Percentiles rank a stretch among this genome's conserved stretches.
These are phyloP conservation scores for Copromyces sp. DNA, from an alignment of 495 filamentous ascomycete species.

Conservation along the genomic window DNA sequence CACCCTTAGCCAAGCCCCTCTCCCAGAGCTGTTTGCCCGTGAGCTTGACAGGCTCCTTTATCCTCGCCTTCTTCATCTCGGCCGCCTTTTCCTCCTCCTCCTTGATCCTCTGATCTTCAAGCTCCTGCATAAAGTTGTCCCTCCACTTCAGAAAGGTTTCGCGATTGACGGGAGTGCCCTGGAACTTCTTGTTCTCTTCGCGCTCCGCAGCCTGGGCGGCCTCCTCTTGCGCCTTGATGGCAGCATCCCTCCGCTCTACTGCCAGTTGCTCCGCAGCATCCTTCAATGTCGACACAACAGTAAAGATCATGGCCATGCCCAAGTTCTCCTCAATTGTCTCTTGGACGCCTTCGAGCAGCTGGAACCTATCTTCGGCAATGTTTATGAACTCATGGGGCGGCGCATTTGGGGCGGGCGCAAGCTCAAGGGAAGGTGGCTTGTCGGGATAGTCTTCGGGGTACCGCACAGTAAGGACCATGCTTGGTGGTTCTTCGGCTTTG, in stretches of 20 bases:
- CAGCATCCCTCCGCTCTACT: slow-evolving; percentile 50
- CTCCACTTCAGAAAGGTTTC: slow-evolving; percentile 82
- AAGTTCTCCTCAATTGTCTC: slow-evolving; percentile 76
- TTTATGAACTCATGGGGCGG: slow-evolving; percentile 50
- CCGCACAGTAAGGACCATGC: slow-evolving; percentile 67
- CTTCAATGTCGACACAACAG: slow-evolving; percentile 74
- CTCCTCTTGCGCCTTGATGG: slow-evolving; percentile 52
- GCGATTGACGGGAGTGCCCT: slow-evolving; percentile 74
- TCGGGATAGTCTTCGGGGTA: slow-evolving; percentile 87
- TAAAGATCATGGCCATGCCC: slow-evolving; percentile 98
- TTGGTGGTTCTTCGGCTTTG: slow-evolving; percentile 44
- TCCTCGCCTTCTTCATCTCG: slow-evolving; percentile 63
- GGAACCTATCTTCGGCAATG: slow-evolving; percentile 52
- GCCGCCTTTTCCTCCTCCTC: slow-evolving; percentile 61
- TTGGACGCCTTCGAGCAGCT: slow-evolving; percentile 56
- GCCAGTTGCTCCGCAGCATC: slow-evolving; percentile 78
- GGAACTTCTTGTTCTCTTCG: slow-evolving; percentile 93
- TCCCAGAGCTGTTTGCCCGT: slow-evolving; percentile 83
- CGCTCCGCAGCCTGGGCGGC: slow-evolving; percentile 63
- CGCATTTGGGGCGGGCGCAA: slow-evolving; percentile 60
- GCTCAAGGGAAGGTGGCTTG: slow-evolving; percentile 65
- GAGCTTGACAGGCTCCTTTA: slow-evolving; percentile 52
- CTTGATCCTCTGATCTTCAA: slow-evolving; percentile 55
- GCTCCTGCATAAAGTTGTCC: slow-evolving; percentile 64
- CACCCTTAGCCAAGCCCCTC: slow-evolving; percentile 63